Percentiles rank a stretch among this genome's conserved stretches.
Conservation (phyloP, 148 eudicot genomes). For the Rhododendron kiyosumense region DNA sequence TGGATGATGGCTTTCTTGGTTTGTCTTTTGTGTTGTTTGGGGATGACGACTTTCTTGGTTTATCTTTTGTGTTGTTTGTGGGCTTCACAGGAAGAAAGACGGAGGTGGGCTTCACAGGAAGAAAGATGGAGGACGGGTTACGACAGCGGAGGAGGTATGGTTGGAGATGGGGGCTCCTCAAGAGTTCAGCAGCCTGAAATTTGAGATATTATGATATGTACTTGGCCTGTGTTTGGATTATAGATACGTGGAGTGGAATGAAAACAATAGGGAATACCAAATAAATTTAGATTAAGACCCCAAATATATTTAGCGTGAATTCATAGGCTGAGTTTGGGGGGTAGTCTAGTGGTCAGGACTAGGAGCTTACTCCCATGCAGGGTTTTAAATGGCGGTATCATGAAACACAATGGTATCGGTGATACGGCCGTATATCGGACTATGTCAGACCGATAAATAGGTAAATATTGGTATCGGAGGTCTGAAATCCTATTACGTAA, state of each 20-base stretch:
- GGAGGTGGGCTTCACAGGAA: constrained; percentile 72
- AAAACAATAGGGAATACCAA: neutral
- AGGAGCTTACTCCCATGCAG: neutral
- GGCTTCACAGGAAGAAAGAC: constrained; percentile 83
- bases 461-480: no score
- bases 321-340: neutral
- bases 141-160: constrained; percentile 70
- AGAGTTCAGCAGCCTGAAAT: constrained; percentile 76
- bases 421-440: no score
- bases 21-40: constrained; percentile 57
- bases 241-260: neutral
- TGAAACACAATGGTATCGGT: no score
- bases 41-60: constrained; percentile 43
- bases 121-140: constrained; percentile 67
- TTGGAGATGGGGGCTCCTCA: constrained; percentile 83
- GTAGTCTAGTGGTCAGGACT: neutral
- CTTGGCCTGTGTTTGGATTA: neutral
- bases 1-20: constrained; percentile 41
- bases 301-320: neutral
- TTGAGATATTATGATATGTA: neutral
- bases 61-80: constrained; percentile 56
- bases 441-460: no score
- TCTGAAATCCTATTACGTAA: no score
- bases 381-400: no score
- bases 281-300: neutral